Evolutionary conservation across 768 basidiomycete genomes (phyloP), one percentile per base, ranked within the genome.

Genomic region (Pleurotus citrinopileatus): DNA sequence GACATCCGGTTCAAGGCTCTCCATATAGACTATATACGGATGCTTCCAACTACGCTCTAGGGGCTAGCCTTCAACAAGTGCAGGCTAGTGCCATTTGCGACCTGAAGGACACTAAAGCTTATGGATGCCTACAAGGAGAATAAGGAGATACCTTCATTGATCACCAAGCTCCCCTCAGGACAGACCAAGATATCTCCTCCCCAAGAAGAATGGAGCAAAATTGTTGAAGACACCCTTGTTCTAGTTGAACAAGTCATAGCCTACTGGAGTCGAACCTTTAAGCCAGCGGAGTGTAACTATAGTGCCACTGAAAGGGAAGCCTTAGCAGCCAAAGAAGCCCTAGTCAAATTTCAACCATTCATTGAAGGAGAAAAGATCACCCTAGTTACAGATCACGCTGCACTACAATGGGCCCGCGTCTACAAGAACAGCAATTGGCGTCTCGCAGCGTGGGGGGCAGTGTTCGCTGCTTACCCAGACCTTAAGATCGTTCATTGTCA

Each of bases 11-110:
- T 0, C 55, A 54, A 5, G 66, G 68, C 0, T 19, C 22, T 34
- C 69, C 68, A 0, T 76, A 74, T 52, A 56, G 67, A 8, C 51
- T 76, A 0, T 75, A 75, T 42, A 66, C 70, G 0, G 71, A 76
- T 46, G 67, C 67, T 0, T 70, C 60, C 23, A 67, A 71, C 40
- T 67, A 57, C 42, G 70, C 58, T 0, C 40, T 71, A 0, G 70
- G 59, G 0, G 63, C 59, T 0, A 67, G 61, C 15, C 57, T 72
- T 0, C 69, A 72, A 36, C 71, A 72, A 58, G 69, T 71, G 0
- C 71, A 72, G 38, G 60, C 62, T 0, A 67, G 71, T 0, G 1
- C 2, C 1, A 57, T 72, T 2, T 19, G 34, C 8, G 68, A 72
- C 40, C 26, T 72, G 6, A 55, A 54, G 25, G 68, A 69, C 0